Percentiles rank a stretch among this genome's conserved stretches.
Conservation (phyloP, 495 filamentous ascomycete species). For the Aspergillus bridgeri region DNA sequence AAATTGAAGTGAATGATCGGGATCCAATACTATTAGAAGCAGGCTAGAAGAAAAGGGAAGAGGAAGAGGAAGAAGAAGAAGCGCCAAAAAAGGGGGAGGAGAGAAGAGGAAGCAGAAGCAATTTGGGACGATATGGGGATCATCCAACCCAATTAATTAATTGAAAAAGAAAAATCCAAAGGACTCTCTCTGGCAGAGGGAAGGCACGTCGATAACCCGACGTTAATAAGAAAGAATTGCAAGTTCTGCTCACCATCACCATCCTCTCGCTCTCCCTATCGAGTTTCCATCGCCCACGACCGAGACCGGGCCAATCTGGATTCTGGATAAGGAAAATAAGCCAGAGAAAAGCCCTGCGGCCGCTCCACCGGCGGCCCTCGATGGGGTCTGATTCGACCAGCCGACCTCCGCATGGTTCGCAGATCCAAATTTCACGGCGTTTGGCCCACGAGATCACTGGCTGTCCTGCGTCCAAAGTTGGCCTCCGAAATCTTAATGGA, state of each 20-base stretch:
- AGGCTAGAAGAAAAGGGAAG: slow-evolving; percentile 7
- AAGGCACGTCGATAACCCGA: too few relatives aligned
- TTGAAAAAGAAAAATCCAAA: too few relatives aligned
- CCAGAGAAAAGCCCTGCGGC: background rate
- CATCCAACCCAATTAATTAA: background rate
- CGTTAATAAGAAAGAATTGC: too few relatives aligned
- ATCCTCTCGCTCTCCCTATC: too few relatives aligned
- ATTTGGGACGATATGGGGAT: background rate
- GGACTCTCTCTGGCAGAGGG: too few relatives aligned
- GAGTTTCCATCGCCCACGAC: background rate
- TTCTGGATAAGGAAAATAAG: background rate
- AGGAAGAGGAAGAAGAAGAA: background rate
- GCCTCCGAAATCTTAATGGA: background rate
- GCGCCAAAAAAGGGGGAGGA: background rate
- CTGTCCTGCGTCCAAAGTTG: background rate
- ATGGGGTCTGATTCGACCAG: slow-evolving; percentile 10
- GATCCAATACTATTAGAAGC: background rate
- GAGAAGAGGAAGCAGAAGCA: background rate
- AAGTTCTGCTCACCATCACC: too few relatives aligned
- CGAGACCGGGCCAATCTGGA: background rate
- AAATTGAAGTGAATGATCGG: background rate
- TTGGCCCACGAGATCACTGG: background rate
- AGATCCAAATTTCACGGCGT: slow-evolving; percentile 26
- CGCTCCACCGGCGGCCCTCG: slow-evolving; percentile 5
- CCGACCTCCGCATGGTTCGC: slow-evolving; percentile 25